Evolutionary conservation across 306 rosid genomes (phyloP).

Genomic region (Lagenaria siceraria): DNA sequence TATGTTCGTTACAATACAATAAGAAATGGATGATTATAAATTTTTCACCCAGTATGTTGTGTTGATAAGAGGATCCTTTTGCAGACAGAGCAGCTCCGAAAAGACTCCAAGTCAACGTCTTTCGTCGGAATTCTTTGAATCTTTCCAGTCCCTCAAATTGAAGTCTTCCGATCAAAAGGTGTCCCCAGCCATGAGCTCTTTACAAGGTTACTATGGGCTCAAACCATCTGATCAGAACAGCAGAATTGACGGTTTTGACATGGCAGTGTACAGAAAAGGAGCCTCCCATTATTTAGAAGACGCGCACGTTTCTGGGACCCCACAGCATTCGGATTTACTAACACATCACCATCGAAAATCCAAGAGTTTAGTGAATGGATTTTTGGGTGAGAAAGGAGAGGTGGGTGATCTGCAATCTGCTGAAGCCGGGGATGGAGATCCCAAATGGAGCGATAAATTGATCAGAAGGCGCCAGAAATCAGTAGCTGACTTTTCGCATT

Average conservation of each 20-base stretch:
- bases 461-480: slow-evolving; percentile 59
- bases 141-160: slow-evolving; percentile 41
- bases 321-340: slow-evolving; percentile 11
- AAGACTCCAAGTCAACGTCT: slow-evolving; percentile 15
- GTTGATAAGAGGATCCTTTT: slow-evolving; percentile 8
- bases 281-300: slow-evolving; percentile 29
- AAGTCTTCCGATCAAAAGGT: slow-evolving; percentile 33
- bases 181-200: slow-evolving; percentile 63
- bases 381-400: slow-evolving; percentile 43
- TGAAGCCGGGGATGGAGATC: slow-evolving; percentile 24
- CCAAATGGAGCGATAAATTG: slow-evolving; percentile 34
- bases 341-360: slow-evolving; percentile 39
- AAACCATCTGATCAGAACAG: slow-evolving; percentile 25
- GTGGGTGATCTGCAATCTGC: slow-evolving; percentile 8
- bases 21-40: neutral
- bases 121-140: slow-evolving; percentile 37
- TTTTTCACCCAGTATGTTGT: neutral
- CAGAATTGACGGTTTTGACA: slow-evolving; percentile 21
- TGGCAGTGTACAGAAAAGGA: slow-evolving; percentile 21
- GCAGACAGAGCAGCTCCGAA: slow-evolving; percentile 30
- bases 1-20: neutral
- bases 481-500: slow-evolving; percentile 37
- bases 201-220: slow-evolving; percentile 72
- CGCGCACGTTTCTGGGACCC: slow-evolving; percentile 8
- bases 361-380: slow-evolving; percentile 43